Evolutionary conservation across 129 eudicot genomes (phyloP).

Genomic region (Heracleum sosnowskyi): DNA sequence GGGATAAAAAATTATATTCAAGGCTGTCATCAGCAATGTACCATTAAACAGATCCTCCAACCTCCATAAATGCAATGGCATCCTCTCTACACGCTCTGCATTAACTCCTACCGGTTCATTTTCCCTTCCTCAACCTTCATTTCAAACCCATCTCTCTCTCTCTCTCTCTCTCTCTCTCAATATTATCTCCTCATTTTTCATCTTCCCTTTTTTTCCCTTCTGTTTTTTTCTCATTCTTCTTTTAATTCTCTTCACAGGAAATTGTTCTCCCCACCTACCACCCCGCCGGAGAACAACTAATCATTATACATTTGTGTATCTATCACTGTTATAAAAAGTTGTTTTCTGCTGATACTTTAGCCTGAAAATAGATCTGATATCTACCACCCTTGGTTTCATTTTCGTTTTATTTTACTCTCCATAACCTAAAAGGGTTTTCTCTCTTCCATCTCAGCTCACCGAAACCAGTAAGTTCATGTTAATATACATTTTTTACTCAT

Average conservation of each 20-base stretch:
- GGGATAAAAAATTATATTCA: not conserved
- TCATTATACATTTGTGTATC: not conserved
- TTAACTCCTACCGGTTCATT: constrained; percentile 40
- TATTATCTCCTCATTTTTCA: constrained; percentile 19
- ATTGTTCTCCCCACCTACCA: constrained; percentile 11
- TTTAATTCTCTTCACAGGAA: constrained; percentile 70
- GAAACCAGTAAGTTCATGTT: constrained; percentile 20
- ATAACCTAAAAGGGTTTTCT: not conserved
- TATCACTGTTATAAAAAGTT: constrained; percentile 2
- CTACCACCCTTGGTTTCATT: not conserved
- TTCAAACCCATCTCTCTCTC: not conserved
- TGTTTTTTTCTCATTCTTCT: constrained; percentile 18
- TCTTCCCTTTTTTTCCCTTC: constrained; percentile 6
- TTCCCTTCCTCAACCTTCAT: constrained; percentile 17
- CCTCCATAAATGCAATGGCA: constrained; percentile 69
- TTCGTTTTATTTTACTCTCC: not conserved
- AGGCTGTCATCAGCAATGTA: constrained; percentile 9
- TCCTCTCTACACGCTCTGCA: constrained; percentile 80
- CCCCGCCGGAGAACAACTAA: not conserved
- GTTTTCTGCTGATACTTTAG: constrained; percentile 29
- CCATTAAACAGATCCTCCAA: constrained; percentile 24
- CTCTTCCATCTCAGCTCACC: not conserved
- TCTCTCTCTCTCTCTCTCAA: not conserved
- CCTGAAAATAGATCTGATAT: constrained; percentile 18
- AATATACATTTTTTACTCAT: constrained; percentile 3